These are phyloP conservation scores for Coffea eugenioides DNA, from an alignment of 257 asterid genomes.

Conservation along the genomic window DNA sequence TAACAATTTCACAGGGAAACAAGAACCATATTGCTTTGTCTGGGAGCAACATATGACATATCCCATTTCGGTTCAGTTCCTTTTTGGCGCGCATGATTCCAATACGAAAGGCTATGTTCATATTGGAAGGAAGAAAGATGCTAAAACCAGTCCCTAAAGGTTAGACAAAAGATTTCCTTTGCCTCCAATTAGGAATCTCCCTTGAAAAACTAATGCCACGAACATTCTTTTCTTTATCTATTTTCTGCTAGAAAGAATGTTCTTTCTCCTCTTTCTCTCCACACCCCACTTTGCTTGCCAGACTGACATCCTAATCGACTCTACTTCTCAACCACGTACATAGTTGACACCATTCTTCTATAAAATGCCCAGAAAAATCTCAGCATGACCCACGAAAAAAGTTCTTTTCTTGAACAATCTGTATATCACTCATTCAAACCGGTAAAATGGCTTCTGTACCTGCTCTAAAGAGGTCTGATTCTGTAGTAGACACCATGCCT, in stretches of 20 bases:
- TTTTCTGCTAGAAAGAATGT: constrained; percentile 34
- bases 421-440: constrained; percentile 1
- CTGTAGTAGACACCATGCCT: constrained; percentile 80
- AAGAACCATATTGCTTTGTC: constrained; percentile 2
- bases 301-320: not conserved
- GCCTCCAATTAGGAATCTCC: constrained; percentile 18
- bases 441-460: constrained; percentile 45
- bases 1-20: not conserved
- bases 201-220: constrained; percentile 1
- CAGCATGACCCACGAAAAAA: constrained; percentile 8
- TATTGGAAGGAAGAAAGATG: constrained; percentile 41
- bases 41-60: constrained; percentile 18
- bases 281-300: constrained; percentile 22
- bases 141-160: constrained; percentile 33
- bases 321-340: constrained; percentile 7
- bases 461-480: constrained; percentile 60
- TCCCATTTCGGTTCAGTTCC: constrained; percentile 11
- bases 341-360: constrained; percentile 26
- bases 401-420: constrained; percentile 10
- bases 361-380: constrained; percentile 35
- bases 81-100: constrained; percentile 13
- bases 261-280: constrained; percentile 32
- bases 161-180: constrained; percentile 11
- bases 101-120: not conserved
- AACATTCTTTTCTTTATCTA: constrained; percentile 53